phyloP scores from a whole-genome alignment of 495 filamentous ascomycete genomes.

The Beverwykella pulmonaria region DNA sequence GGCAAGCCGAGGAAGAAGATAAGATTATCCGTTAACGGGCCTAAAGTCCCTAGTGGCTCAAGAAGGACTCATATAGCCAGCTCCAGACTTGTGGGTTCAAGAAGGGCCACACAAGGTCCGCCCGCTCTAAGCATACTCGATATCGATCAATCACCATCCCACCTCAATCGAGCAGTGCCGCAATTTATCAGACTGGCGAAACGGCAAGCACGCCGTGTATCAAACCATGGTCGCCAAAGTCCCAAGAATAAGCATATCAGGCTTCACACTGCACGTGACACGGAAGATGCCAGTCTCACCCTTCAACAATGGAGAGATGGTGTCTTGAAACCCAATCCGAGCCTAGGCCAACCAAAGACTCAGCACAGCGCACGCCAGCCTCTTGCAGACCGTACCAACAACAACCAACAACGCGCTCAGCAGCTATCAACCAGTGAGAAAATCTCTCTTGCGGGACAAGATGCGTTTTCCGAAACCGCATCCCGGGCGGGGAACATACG shows the following conservation, averaged over 20 bases:
- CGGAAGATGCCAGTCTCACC: conserved; percentile 68
- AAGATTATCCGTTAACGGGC: not conserved
- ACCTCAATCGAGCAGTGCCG: conserved; percentile 52
- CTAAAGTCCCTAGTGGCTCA: conserved; percentile 37
- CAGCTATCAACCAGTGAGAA: not conserved
- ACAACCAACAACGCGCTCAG: conserved; percentile 16
- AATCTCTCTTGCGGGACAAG: not conserved
- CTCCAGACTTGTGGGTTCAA: not conserved
- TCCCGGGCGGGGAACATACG: not conserved
- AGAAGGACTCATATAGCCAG: conserved; percentile 42
- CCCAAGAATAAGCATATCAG: conserved; percentile 75
- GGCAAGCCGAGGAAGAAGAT: conserved; percentile 40
- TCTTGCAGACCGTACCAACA: conserved; percentile 27
- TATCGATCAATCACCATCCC: conserved; percentile 35
- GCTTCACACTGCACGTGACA: conserved; percentile 71
- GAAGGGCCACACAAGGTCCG: conserved; percentile 30
- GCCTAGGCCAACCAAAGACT: conserved; percentile 43
- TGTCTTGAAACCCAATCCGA: conserved; percentile 49
- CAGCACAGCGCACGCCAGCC: conserved; percentile 12
- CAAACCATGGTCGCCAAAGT: conserved; percentile 69
- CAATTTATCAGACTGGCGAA: conserved; percentile 78
- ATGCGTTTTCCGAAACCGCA: not conserved
- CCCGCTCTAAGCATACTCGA: conserved; percentile 75
- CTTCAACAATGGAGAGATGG: conserved; percentile 79
- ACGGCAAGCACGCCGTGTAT: conserved; percentile 64